Evolutionary conservation across 352 stramenopile genomes (phyloP).

Genomic region (Phytophthora hibernalis): DNA sequence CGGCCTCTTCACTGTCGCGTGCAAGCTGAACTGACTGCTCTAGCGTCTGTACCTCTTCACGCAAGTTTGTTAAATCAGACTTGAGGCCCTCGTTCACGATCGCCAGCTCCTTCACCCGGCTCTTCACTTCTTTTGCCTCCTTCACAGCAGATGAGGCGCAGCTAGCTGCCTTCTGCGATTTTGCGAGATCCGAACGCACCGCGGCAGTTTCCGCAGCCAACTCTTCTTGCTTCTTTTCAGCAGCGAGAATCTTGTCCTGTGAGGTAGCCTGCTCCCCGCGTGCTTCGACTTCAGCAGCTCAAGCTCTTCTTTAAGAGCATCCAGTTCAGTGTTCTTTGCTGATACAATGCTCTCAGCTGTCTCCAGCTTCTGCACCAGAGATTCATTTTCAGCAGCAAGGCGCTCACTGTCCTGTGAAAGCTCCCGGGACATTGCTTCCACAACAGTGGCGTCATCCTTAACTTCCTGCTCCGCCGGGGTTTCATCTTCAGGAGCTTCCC

Average conservation of each 20-base stretch:
- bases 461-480: conserved; percentile 24
- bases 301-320: conserved; percentile 44
- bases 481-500: conserved; percentile 33
- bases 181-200: conserved; percentile 27
- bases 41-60: conserved; percentile 53
- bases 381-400: conserved; percentile 47
- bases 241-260: conserved; percentile 32
- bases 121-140: conserved; percentile 29
- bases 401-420: conserved; percentile 54
- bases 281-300: conserved; percentile 44
- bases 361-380: conserved; percentile 46
- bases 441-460: conserved; percentile 7
- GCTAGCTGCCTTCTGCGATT: conserved; percentile 25
- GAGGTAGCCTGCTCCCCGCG: conserved; percentile 31
- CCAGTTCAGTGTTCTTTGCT: conserved; percentile 50
- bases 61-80: conserved; percentile 41
- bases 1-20: conserved; percentile 76
- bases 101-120: conserved; percentile 38
- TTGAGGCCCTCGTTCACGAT: conserved; percentile 38
- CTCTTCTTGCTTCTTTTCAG: conserved; percentile 34
- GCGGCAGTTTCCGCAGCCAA: conserved; percentile 30
- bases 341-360: conserved; percentile 24
- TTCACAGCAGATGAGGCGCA: conserved; percentile 29
- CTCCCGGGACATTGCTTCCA: conserved; percentile 24
- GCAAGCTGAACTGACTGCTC: conserved; percentile 52